Base-by-base conservation (phyloP, 129 eudicot species). In the Lactuca sativa region DNA sequence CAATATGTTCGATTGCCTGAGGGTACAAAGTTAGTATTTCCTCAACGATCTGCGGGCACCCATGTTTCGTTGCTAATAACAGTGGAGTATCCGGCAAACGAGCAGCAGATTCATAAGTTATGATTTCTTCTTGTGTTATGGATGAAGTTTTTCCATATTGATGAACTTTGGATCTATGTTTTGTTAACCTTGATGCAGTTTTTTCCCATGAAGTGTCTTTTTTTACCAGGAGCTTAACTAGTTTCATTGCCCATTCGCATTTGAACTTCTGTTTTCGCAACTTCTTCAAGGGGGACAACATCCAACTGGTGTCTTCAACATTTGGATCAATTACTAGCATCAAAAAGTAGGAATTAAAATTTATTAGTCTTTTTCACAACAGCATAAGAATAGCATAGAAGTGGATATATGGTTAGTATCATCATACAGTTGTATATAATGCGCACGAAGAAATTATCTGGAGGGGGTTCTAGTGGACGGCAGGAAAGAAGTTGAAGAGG, bases 401-500 rank as follows among this genome's bases (percentile, higher is more conserved):
- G 56, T 69, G 38, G 16, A n/a, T n/a, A n/a, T n/a, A 38, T 6
- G 33, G 30, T 63, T 62, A 52, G 77, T 15, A 57, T 74, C 43
- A 59, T 67, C 76, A 9, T 72, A 81, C 82, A 31, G 5, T 67
- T 34, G 64, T 68, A 48, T 44, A 80, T 11, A 8, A 62, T n/a
- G 44, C 56, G 70, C 40, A 9, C 13, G 9, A 74, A 18, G 17
- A 51, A 15, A 34, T 41, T 32, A 8, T 56, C 21, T 1, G 59
- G 44, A 9, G 47, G 17, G 25, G 16, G 30, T 11, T 76, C 81
- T 3, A 56, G 25, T 34, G 74, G 43, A 7, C 77, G 73, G 70
- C 79, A 72, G 0, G 86, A 76, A 61, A 82, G 79, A 67, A 82
- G 73, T 56, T 82, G 86, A 55, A 82, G 84, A 44, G 84, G 73